Evolutionary conservation across 2,329 filamentous ascomycete species (phyloP), one percentile per base, ranked within the genome.

Genomic region (Dothideomycetes sp.): DNA sequence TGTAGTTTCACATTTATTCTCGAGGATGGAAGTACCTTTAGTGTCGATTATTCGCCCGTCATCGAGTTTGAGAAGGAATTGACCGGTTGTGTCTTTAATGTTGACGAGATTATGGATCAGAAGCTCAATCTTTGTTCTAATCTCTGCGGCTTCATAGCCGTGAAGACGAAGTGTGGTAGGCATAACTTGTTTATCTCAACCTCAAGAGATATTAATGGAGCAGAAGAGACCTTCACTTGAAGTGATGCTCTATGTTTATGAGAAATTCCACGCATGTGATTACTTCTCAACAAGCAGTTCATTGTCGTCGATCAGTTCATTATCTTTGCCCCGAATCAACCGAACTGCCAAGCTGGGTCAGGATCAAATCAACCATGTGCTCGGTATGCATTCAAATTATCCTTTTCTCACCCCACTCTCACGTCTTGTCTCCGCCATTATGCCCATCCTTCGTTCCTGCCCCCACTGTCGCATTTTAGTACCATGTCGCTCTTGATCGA

Each of bases 11-110:
- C n/a, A n/a, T n/a, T n/a, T n/a, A n/a, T n/a, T n/a, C n/a, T n/a
- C n/a, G n/a, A n/a, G n/a, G n/a, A n/a, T n/a, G n/a, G n/a, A n/a
- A n/a, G n/a, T 20, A 40, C 37, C 82, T 61, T 89, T 89, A 43
- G 84, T 87, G 60, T 88, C 83, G 54, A 89, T 87, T 35, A 87
- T 68, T 24, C 80, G 74, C 43, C 83, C 83, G 52, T 88, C 82
- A 2, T 72, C 68, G 24, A 89, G 70, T 15, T 69, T 76, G 45
- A 87, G 65, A 17, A 88, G 68, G 58, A 86, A 88, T 53, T 83
- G 71, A 35, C 83, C 83, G 0, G 80, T 83, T 27, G 70, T 72
- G 63, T 89, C 84, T 53, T 77, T 76, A 62, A 88, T 87, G 60
- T 83, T 83, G 57, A 88, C 71, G 29, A 89, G 69, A 53, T 84